These are phyloP conservation scores for Talaromyces sp. DNA, from an alignment of 2,329 filamentous ascomycete species.

Conservation along the genomic window DNA sequence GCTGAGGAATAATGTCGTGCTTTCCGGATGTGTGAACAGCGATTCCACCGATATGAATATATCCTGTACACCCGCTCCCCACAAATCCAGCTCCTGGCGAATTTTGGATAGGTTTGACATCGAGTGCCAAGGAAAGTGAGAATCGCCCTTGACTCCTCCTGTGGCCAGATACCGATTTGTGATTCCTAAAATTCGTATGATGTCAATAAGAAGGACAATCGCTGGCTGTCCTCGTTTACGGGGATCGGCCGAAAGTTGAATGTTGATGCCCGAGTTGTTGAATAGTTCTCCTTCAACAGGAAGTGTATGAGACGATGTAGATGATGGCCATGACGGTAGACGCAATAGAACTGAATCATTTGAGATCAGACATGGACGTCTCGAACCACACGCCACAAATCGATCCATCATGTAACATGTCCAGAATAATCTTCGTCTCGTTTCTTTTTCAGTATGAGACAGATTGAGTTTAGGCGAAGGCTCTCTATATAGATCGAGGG, in stretches of 20 bases:
- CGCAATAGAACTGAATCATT: slow-evolving; percentile 74
- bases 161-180: slow-evolving; percentile 81
- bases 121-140: slow-evolving; percentile 87
- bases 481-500: slow-evolving; percentile 77
- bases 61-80: slow-evolving; percentile 77
- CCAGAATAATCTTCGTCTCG: slow-evolving; percentile 79
- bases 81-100: slow-evolving; percentile 76
- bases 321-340: slow-evolving; percentile 59
- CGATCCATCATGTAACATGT: slow-evolving; percentile 82
- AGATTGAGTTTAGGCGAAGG: slow-evolving; percentile 61
- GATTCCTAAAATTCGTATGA: slow-evolving; percentile 74
- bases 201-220: slow-evolving; percentile 78
- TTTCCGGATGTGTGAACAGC: slow-evolving; percentile 74
- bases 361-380: slow-evolving; percentile 72
- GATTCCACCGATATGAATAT: slow-evolving; percentile 72
- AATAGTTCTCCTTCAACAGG: slow-evolving; percentile 77
- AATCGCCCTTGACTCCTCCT: slow-evolving; percentile 82
- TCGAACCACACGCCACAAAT: slow-evolving; percentile 78
- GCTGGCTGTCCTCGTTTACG: slow-evolving; percentile 71
- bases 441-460: slow-evolving; percentile 68
- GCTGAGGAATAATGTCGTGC: slow-evolving; percentile 73
- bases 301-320: slow-evolving; percentile 61
- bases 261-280: slow-evolving; percentile 71
- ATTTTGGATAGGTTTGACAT: slow-evolving; percentile 83
- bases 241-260: slow-evolving; percentile 67